Conservation (phyloP, 140 eudicot genomes). For the Artemisia princeps region DNA sequence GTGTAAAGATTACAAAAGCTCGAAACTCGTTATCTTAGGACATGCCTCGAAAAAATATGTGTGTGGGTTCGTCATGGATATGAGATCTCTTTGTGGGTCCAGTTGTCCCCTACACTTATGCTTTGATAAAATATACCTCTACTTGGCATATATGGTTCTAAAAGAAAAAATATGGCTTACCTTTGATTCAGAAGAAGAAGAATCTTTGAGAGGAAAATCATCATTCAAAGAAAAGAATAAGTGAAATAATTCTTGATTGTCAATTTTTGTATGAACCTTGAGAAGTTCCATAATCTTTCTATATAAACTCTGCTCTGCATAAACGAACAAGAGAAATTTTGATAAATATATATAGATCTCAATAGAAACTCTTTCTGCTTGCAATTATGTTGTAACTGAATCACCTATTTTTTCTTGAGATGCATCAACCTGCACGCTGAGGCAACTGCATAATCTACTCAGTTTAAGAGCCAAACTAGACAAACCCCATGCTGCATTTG, state of each 20-base stretch:
- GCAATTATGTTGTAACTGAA: background rate
- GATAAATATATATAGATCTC: background rate
- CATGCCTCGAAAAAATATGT: no score
- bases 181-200: constrained; percentile 47
- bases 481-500: constrained; percentile 56
- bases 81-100: no score
- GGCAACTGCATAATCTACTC: constrained; percentile 39
- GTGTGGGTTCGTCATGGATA: no score
- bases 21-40: no score
- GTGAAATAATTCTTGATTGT: constrained; percentile 49
- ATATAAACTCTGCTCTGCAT: constrained; percentile 47
- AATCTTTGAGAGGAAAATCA: constrained; percentile 52
- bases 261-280: constrained; percentile 32
- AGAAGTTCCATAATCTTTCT: constrained; percentile 39
- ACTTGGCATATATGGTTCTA: no score
- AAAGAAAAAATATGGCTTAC: constrained; percentile 25
- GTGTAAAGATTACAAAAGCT: no score
- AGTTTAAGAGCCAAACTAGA: constrained; percentile 44
- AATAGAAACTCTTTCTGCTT: constrained; percentile 3
- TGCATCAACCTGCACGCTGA: constrained; percentile 37
- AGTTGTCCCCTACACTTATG: no score
- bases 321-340: background rate
- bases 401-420: constrained; percentile 56
- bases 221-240: constrained; percentile 42
- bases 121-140: no score